Conservation (phyloP, 2,329 filamentous ascomycete species). For the Grosmannia clavigera region DNA sequence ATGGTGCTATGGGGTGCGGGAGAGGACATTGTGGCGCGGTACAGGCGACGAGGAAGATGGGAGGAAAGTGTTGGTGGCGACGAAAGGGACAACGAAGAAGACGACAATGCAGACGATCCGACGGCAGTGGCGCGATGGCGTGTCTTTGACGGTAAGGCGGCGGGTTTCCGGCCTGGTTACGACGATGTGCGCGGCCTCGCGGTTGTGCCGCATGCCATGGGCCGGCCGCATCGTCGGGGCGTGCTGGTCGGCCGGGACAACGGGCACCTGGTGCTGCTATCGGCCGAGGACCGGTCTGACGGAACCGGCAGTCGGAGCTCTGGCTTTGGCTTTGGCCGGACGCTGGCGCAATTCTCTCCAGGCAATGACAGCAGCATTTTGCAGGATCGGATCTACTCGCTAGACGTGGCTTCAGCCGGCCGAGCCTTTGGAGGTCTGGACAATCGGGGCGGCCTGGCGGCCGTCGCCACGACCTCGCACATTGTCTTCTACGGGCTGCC, state of each 20-base stretch:
- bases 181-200: constrained; percentile 38
- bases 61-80: neutral
- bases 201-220: constrained; percentile 24
- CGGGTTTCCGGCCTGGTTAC: constrained; percentile 28
- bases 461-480: constrained; percentile 18
- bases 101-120: neutral
- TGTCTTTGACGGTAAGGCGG: constrained; percentile 23
- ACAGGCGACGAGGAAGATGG: constrained; percentile 13
- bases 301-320: neutral
- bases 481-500: constrained; percentile 23
- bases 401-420: constrained; percentile 16
- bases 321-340: constrained; percentile 2
- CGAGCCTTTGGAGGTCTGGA: neutral
- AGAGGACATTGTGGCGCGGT: constrained; percentile 34
- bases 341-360: constrained; percentile 27
- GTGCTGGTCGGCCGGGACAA: constrained; percentile 37
- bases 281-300: constrained; percentile 17
- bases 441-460: constrained; percentile 15
- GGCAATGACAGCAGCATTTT: constrained; percentile 71
- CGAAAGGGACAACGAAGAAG: constrained; percentile 1
- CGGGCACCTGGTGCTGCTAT: constrained; percentile 33
- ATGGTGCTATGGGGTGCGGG: constrained; percentile 38
- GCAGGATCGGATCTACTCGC: constrained; percentile 18
- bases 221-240: constrained; percentile 16
- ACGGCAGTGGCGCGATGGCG: constrained; percentile 21